phyloP scores from a whole-genome alignment of 495 filamentous ascomycete genomes.

The Clohesyomyces aquaticus region DNA sequence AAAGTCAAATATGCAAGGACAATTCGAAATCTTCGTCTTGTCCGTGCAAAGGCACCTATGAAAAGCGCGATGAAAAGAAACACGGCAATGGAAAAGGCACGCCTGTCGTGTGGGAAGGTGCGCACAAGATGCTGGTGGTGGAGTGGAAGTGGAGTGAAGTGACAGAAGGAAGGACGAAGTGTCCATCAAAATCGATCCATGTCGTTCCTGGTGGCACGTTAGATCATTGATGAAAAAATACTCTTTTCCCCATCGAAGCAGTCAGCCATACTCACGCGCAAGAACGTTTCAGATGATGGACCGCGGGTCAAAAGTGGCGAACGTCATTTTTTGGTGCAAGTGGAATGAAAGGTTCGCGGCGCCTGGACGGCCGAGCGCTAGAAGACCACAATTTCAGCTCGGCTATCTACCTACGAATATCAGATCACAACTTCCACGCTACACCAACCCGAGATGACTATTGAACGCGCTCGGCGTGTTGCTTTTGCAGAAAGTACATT shows the following conservation, averaged over 20 bases:
- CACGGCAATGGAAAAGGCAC: background rate
- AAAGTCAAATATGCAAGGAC: constrained; percentile 3
- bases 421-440: constrained; percentile 1
- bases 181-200: constrained; percentile 14
- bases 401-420: constrained; percentile 25
- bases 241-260: background rate
- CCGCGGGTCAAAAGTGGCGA: background rate
- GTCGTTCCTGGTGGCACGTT: constrained; percentile 28
- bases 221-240: background rate
- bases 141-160: constrained; percentile 17
- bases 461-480: background rate
- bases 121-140: constrained; percentile 3
- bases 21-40: background rate
- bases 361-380: constrained; percentile 23
- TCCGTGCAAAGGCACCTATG: background rate
- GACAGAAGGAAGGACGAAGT: constrained; percentile 10
- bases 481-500: background rate
- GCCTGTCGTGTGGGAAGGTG: constrained; percentile 1
- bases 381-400: constrained; percentile 32
- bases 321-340: constrained; percentile 25
- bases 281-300: constrained; percentile 3
- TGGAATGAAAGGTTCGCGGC: constrained; percentile 34
- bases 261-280: constrained; percentile 14
- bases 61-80: constrained; percentile 13
- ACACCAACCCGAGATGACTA: background rate